Evolutionary conservation across 805 yeast genomes (phyloP).

Genomic region (Wickerhamia fluorescens): DNA sequence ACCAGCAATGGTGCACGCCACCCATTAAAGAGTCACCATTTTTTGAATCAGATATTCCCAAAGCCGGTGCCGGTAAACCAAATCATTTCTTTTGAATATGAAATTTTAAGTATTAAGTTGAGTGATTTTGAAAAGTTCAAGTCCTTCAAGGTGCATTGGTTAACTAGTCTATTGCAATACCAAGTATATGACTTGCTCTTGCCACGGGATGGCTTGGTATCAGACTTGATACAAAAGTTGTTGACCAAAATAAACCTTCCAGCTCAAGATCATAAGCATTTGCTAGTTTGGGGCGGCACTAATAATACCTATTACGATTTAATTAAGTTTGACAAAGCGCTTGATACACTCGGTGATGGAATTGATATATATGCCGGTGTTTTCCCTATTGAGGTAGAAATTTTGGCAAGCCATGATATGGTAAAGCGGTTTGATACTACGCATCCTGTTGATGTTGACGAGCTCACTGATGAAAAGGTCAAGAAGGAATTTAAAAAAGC

Average conservation of each 20-base stretch:
- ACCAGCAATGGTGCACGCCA: slow-evolving; percentile 50
- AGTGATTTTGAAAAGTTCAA: slow-evolving; percentile 73
- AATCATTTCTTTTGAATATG: slow-evolving; percentile 54
- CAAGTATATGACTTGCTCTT: slow-evolving; percentile 64
- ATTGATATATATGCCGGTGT: slow-evolving; percentile 34
- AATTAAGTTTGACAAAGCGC: slow-evolving; percentile 27
- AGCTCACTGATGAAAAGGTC: slow-evolving; percentile 18
- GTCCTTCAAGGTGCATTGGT: slow-evolving; percentile 60
- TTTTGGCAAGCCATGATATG: slow-evolving; percentile 30
- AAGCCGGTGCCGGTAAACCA: slow-evolving; percentile 40
- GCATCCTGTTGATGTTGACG: slow-evolving; percentile 14
- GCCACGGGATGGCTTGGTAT: slow-evolving; percentile 55
- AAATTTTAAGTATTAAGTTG: slow-evolving; percentile 66
- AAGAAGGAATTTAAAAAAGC: slow-evolving; percentile 16
- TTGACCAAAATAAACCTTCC: slow-evolving; percentile 48
- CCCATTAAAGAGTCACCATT: slow-evolving; percentile 32
- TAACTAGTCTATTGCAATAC: slow-evolving; percentile 61
- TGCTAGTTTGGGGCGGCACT: slow-evolving; percentile 53
- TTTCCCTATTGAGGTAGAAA: slow-evolving; percentile 37
- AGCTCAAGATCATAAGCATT: slow-evolving; percentile 36
- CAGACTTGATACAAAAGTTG: slow-evolving; percentile 48
- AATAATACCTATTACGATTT: slow-evolving; percentile 33
- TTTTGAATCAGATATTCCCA: slow-evolving; percentile 35
- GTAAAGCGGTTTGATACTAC: slow-evolving; percentile 15
- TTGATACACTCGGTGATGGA: slow-evolving; percentile 27